Conservation (phyloP, 2,329 filamentous ascomycete genomes). For the Arthroderma sp. region DNA sequence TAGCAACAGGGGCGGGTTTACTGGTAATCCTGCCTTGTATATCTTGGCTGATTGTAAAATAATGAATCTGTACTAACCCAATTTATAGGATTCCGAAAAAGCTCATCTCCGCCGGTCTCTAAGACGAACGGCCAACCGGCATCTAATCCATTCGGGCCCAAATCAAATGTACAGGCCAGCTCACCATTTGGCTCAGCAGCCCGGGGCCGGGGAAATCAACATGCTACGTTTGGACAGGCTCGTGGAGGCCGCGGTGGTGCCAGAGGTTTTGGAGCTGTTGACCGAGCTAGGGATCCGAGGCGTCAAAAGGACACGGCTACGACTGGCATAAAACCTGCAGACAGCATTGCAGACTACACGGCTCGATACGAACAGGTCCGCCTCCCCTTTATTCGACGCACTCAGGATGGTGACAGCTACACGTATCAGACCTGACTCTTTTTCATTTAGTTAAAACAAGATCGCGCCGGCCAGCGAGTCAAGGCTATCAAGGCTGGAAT, state of each 20-base stretch:
- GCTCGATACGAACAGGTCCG: constrained; percentile 16
- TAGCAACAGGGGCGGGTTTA: neutral
- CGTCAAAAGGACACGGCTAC: neutral
- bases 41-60: neutral
- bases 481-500: constrained; percentile 42
- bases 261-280: constrained; percentile 7
- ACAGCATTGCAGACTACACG: constrained; percentile 10
- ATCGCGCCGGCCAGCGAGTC: constrained; percentile 39
- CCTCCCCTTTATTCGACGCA: neutral
- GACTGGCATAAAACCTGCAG: neutral
- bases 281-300: constrained; percentile 14
- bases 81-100: neutral
- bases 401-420: neutral
- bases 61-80: neutral
- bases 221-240: neutral
- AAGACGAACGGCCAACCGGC: neutral
- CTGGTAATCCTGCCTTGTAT: neutral
- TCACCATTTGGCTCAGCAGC: neutral
- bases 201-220: neutral
- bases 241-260: neutral
- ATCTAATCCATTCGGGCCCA: neutral
- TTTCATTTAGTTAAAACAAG: constrained; percentile 36
- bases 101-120: neutral
- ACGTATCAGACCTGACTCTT: neutral
- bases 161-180: neutral